A percentile compares a stretch with the other conserved stretches of the same genome.
phyloP scores from a whole-genome alignment of 306 rosid species.

The Cyamopsis tetragonoloba region DNA sequence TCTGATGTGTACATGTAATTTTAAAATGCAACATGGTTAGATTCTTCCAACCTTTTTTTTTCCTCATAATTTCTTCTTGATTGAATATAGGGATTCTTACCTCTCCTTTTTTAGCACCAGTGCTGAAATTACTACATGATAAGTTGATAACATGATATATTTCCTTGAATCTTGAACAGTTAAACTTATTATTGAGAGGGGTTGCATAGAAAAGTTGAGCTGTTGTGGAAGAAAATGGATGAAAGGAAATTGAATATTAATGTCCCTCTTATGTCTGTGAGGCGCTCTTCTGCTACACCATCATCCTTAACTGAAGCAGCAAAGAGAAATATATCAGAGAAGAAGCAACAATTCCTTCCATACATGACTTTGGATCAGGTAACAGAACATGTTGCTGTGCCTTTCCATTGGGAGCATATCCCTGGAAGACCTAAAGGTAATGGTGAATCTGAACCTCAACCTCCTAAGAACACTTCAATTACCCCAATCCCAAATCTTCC shows the following conservation, averaged over 20 bases:
- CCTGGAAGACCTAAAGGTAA: constrained; percentile 61
- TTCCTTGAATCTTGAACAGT: constrained; percentile 18
- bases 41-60: not conserved
- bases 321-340: constrained; percentile 38
- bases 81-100: constrained; percentile 11
- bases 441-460: constrained; percentile 37
- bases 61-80: constrained; percentile 26
- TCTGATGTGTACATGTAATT: not conserved
- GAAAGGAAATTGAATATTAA: constrained; percentile 70
- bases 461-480: constrained; percentile 31
- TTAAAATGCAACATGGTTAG: not conserved
- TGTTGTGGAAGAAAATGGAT: constrained; percentile 42
- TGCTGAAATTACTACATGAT: not conserved
- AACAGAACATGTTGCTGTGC: constrained; percentile 79
- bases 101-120: not conserved
- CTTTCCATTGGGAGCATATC: constrained; percentile 83
- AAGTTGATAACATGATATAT: no score
- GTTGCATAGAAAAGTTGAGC: constrained; percentile 9
- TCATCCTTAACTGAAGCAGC: constrained; percentile 42
- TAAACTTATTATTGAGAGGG: constrained; percentile 9
- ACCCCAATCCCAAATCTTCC: constrained; percentile 47
- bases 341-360: constrained; percentile 38
- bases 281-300: constrained; percentile 51
- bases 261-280: constrained; percentile 82
- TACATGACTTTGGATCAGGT: constrained; percentile 54